Evolutionary conservation across 2,329 filamentous ascomycete species (phyloP).

Genomic region (Coniochaeta ligniaria): DNA sequence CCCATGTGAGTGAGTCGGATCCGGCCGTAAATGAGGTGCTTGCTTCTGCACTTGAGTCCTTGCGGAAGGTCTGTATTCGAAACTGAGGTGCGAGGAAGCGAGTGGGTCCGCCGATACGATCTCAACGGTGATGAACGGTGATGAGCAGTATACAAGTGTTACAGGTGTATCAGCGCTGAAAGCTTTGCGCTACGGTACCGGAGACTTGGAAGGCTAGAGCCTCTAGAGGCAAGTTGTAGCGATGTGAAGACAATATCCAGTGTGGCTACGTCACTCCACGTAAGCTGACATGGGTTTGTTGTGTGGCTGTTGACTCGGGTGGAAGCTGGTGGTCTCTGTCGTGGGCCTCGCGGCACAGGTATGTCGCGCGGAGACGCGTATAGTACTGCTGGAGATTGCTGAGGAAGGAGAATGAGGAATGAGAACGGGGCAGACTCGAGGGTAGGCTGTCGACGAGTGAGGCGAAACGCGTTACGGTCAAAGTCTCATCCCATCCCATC

Average conservation of each 20-base stretch:
- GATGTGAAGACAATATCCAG: not conserved
- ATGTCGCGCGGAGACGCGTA: not conserved
- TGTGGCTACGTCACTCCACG: not conserved
- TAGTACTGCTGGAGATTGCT: not conserved
- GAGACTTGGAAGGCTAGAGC: not conserved
- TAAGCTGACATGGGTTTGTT: not conserved
- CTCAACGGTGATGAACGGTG: not conserved
- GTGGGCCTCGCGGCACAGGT: not conserved
- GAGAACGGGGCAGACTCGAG: too few species aligned
- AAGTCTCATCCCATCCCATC: too few species aligned
- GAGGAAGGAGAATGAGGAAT: not conserved
- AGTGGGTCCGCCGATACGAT: not conserved
- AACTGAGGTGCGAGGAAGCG: not conserved
- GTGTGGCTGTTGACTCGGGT: not conserved
- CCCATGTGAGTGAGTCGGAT: not conserved
- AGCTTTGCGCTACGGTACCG: not conserved
- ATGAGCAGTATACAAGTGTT: not conserved
- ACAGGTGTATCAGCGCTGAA: not conserved
- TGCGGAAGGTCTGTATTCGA: not conserved
- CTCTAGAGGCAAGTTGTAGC: not conserved
- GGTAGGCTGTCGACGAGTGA: not conserved
- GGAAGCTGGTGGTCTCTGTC: not conserved
- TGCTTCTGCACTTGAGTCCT: not conserved
- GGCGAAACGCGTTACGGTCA: not conserved
- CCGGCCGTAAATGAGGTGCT: not conserved